Conservation (phyloP, 371 early-diverging fungal species). For the Apophysomyces sp. region DNA sequence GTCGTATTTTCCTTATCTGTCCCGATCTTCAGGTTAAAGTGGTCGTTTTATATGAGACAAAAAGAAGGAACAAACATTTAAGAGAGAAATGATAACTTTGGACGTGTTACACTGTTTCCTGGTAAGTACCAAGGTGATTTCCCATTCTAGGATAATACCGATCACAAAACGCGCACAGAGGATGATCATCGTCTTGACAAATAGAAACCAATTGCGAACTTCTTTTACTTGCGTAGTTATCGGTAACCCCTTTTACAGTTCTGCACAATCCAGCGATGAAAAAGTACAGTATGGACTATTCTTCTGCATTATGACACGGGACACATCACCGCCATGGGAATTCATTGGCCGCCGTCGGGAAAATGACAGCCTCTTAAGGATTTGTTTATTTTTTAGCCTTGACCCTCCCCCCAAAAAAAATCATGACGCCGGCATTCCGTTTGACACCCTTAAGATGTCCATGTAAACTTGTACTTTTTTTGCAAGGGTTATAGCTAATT, state of each 20-base stretch:
- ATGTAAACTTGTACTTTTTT: background rate
- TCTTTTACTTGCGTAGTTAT: background rate
- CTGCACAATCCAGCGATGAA: background rate
- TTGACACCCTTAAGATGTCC: background rate
- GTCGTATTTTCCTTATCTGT: background rate
- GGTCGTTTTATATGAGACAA: background rate
- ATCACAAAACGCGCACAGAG: conserved; percentile 1
- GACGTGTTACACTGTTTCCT: background rate
- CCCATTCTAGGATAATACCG: background rate
- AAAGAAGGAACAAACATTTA: background rate
- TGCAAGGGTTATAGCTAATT: too few species aligned
- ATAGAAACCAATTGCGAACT: background rate
- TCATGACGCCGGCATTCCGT: background rate
- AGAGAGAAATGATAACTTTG: background rate
- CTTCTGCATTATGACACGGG: too few species aligned
- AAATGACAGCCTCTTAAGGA: background rate
- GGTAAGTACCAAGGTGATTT: background rate
- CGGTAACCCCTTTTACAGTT: background rate
- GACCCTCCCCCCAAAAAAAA: background rate
- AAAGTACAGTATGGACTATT: too few species aligned
- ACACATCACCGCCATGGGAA: too few species aligned
- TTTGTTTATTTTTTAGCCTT: background rate
- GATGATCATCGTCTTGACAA: conserved; percentile 1
- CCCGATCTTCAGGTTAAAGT: background rate
- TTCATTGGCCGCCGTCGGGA: background rate